Evolutionary conservation across 345 rosid species (phyloP).

Genomic region (Citrus australasica): DNA sequence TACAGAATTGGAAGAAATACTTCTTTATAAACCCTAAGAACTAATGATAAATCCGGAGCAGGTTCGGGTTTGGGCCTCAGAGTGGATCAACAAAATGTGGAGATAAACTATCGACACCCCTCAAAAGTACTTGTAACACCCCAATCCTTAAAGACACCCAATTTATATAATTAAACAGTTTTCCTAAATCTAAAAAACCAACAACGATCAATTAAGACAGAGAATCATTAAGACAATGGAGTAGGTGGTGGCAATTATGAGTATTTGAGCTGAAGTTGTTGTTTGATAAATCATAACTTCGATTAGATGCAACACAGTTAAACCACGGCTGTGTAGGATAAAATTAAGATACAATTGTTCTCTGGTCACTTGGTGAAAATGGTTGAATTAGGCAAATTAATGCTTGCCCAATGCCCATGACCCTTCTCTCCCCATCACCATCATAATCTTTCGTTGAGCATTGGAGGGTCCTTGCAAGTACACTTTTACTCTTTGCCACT

Average conservation of each 20-base stretch:
- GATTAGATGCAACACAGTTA: no score
- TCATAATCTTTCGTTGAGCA: neutral
- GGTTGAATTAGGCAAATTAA: slow-evolving; percentile 33
- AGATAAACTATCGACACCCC: accelerated
- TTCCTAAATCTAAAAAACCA: no score
- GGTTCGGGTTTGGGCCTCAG: neutral
- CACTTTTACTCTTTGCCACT: no score
- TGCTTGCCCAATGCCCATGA: slow-evolving; percentile 3
- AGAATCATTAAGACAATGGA: no score
- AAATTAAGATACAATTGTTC: slow-evolving; percentile 4
- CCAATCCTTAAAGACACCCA: accelerated
- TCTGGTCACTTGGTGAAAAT: slow-evolving; percentile 30
- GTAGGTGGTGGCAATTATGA: no score
- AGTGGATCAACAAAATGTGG: no score
- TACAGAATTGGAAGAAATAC: neutral
- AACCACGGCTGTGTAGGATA: no score
- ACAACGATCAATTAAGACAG: no score
- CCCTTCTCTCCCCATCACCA: slow-evolving; percentile 2
- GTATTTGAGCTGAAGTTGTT: no score
- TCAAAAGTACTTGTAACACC: no score
- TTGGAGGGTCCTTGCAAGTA: no score
- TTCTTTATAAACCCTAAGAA: neutral
- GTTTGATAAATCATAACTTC: no score
- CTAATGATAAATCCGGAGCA: neutral
- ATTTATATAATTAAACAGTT: neutral